These are phyloP conservation scores for Pythium diclinum DNA, from an alignment of 352 stramenopile genomes.

Conservation along the genomic window DNA sequence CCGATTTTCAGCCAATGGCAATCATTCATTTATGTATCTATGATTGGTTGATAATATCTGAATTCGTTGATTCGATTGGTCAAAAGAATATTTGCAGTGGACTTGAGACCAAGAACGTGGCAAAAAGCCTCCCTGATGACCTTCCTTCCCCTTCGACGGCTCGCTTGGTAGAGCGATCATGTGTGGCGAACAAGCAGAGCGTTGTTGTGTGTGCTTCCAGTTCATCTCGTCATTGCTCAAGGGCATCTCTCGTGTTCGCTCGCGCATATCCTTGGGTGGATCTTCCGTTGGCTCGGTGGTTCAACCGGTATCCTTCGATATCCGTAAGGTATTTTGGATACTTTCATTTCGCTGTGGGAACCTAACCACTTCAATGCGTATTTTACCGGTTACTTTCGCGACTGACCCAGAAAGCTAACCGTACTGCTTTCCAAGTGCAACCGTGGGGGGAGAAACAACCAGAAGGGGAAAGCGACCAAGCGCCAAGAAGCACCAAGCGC, in stretches of 20 bases:
- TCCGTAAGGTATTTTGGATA: constrained; percentile 30
- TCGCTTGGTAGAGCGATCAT: background rate
- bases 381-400: constrained; percentile 16
- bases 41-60: background rate
- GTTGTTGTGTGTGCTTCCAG: no score
- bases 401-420: constrained; percentile 6
- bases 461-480: constrained; percentile 5
- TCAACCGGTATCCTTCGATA: constrained; percentile 12
- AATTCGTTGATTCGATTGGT: background rate
- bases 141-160: background rate
- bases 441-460: constrained; percentile 9
- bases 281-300: background rate
- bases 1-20: constrained; percentile 2
- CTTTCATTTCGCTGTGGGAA: constrained; percentile 11
- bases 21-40: background rate
- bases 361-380: constrained; percentile 23
- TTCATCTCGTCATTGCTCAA: background rate
- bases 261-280: background rate
- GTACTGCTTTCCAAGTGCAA: constrained; percentile 20
- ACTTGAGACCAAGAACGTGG: no score
- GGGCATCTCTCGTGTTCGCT: background rate
- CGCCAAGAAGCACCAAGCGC: background rate
- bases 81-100: background rate
- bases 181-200: background rate
- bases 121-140: background rate